Conservation (phyloP, 306 rosid genomes). For the Pyrus pyrifolia region DNA sequence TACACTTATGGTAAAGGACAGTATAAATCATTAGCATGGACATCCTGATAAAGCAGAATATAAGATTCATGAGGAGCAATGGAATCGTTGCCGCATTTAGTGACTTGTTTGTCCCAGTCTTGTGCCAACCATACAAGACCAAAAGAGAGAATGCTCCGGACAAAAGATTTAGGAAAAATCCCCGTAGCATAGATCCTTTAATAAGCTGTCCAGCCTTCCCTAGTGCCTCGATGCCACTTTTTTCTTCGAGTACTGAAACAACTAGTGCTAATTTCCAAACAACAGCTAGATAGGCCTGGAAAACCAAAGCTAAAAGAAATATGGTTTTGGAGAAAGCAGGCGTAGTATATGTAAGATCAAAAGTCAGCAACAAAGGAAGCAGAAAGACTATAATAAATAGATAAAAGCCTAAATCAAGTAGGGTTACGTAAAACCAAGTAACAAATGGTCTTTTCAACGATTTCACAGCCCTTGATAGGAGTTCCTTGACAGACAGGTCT, state of each 20-base stretch:
- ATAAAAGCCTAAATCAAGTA: not conserved
- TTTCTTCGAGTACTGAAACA: conserved; percentile 18
- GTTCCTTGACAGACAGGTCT: not conserved
- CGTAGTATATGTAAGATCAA: not conserved
- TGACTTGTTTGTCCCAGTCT: not conserved
- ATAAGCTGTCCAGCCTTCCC: conserved; percentile 14
- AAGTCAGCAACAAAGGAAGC: not conserved
- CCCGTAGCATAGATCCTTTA: conserved; percentile 5
- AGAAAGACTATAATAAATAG: not conserved
- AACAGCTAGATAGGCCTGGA: not conserved
- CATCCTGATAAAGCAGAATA: not conserved
- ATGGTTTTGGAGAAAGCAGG: not conserved
- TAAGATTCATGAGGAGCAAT: not conserved
- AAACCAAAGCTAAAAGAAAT: not conserved
- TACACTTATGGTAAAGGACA: conserved; percentile 12
- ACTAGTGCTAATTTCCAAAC: conserved; percentile 18
- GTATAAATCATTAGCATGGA: conserved; percentile 4
- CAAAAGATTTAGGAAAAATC: conserved; percentile 12
- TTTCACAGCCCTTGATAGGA: not conserved
- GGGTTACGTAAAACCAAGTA: conserved; percentile 6
- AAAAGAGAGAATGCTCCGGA: not conserved
- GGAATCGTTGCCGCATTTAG: not conserved
- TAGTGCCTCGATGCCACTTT: conserved; percentile 15
- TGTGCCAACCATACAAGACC: not conserved
- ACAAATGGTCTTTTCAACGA: conserved; percentile 2